Percentiles rank a stretch among this genome's conserved stretches.
Evolutionary conservation across 2,329 filamentous ascomycete species (phyloP).

Genomic region (Microcyclosporella mali): DNA sequence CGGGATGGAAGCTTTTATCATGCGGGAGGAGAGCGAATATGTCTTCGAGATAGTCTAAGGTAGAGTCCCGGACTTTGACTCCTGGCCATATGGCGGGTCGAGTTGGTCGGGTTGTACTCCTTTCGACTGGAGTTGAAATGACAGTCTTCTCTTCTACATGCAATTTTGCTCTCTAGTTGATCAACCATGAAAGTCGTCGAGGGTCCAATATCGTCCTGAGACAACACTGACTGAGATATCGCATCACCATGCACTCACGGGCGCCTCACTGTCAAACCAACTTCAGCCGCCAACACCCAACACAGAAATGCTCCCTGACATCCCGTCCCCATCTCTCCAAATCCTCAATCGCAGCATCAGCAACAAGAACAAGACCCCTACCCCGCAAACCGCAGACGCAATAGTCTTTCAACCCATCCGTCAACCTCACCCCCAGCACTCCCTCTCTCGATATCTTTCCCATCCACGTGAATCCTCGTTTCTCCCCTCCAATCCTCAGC

Average conservation of each 20-base stretch:
- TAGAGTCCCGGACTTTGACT: constrained; percentile 18
- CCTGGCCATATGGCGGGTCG: constrained; percentile 7
- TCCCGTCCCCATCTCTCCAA: background rate
- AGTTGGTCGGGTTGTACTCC: constrained; percentile 18
- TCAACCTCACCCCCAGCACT: background rate
- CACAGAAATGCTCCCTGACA: background rate
- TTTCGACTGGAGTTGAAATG: constrained; percentile 4
- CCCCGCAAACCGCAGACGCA: background rate
- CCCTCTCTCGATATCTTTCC: background rate
- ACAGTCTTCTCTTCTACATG: too few relatives aligned
- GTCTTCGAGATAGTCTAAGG: constrained; percentile 11
- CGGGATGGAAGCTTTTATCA: background rate
- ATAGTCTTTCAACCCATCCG: background rate
- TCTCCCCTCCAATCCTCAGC: background rate
- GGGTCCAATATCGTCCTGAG: too few relatives aligned
- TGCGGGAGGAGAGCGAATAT: background rate
- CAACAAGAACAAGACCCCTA: too few relatives aligned
- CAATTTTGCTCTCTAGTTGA: too few relatives aligned
- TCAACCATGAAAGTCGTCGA: too few relatives aligned
- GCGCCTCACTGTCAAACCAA: too few relatives aligned
- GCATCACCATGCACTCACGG: too few relatives aligned
- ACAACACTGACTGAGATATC: too few relatives aligned
- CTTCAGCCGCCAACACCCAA: too few relatives aligned
- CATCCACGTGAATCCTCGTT: background rate
- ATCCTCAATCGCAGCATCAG: background rate